Base-by-base conservation (phyloP, 108 stramenopile genomes). In the Mediolabrus comicus region DNA sequence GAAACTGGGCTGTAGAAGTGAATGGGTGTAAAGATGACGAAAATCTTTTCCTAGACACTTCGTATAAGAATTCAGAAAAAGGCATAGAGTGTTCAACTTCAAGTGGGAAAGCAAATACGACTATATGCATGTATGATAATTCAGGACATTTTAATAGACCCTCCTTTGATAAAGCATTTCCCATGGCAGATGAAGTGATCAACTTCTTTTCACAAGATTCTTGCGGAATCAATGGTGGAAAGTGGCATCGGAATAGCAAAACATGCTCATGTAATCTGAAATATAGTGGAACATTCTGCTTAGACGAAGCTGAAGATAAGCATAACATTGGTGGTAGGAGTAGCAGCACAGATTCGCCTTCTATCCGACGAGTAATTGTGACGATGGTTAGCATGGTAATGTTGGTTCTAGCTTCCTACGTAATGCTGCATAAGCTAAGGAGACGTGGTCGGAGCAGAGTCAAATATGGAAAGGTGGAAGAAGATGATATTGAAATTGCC, bases 121-220 rank as follows among this genome's bases (percentile, higher is more conserved):
- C 84, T 4, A 65, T 69, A 28, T 84, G 84, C 49, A 46, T 78
- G 26, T 59, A 84, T 59, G 53, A 69, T 5, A 29, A 71, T 32
- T 66, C 52, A 12, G 80, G 77, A 39, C 84, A 84, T 64, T 84
- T 84, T 53, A 84, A 81, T 53, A 59, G 38, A 13, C 72, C 69
- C 5, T 68, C 71, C 32, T 84, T 84, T 60, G 69, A 35, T 19
- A 28, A 27, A n/a, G 66, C 76, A 10, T 84, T 84, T 61, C 76
- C 79, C 3, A 77, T 81, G 67, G 24, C 33, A 11, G 41, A 77
- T 10, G 69, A 71, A 31, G 65, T 81, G 41, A 63, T 69, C 29
- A 76, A 80, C 24, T 84, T 84, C 60, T 84, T 84, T 73, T 75
- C 83, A 13, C 58, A 29, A 24, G 75, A 84, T 72, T 65, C 71